Base-by-base conservation (phyloP, 1,284 basidiomycete genomes). In the Farysia itapuensis region DNA sequence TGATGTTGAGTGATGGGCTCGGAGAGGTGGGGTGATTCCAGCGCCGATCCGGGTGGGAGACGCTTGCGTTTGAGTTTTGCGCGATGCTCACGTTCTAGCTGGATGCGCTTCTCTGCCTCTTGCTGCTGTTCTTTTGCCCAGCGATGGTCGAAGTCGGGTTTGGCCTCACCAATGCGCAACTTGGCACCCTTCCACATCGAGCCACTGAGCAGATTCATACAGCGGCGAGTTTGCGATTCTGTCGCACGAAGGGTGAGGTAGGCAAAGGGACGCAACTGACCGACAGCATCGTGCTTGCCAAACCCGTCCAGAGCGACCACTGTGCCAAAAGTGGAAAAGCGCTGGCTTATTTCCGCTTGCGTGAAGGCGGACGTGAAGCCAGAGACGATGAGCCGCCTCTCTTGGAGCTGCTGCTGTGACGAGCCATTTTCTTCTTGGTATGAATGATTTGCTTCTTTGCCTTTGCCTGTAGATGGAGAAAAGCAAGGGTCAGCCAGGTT, bases 141-240 rank as follows among this genome's bases (percentile, higher is more conserved):
- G 7, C 59, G 54, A 36, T 57, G 47, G 11, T 48, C 38, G 32
- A 35, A 64, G 23, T 64, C 50, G 3, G 67, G 67, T 23, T 58
- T 66, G 4, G 73, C 73, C 24, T 67, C 54, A 12, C 65, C 71
- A 11, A 74, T 57, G 13, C 72, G 59, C 1, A 75, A 43, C 20
- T 61, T 72, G 8, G 63, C 48, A 3, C 69, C 70, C 23, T 73
- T 74, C 73, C 73, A 75, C 15, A 67, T 58, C 14, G 70, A 64
- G 14, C 68, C 68, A 15, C 57, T 66, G 4, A 75, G 42, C 7
- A 64, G 35, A 24, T 66, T 69, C 34, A 70, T 54, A 41, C 64
- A 61, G 13, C 54, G 40, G 20, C 53, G 36, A 26, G 74, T 45
- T 46, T 70, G 61, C 4, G 42, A 31, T 2, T 45, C 52, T 2